Evolutionary conservation across 2,329 filamentous ascomycete species (phyloP).

Genomic region (Bipolaris sorokiniana): DNA sequence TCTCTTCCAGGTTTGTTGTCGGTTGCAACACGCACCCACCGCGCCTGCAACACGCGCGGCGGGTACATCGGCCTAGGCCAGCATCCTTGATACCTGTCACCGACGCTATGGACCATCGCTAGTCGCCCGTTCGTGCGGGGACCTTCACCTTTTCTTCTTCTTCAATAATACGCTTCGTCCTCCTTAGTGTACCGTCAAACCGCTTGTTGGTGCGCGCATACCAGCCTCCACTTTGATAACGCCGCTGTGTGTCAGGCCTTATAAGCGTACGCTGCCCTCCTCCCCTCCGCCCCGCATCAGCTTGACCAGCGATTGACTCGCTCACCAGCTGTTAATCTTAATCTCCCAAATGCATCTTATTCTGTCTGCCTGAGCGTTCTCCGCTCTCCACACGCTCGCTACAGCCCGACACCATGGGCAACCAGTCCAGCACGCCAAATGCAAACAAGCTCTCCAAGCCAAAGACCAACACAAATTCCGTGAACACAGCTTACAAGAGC

Average conservation of each 20-base stretch:
- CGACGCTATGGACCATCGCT: constrained; percentile 20
- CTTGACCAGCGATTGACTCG: constrained; percentile 14
- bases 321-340: constrained; percentile 11
- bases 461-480: constrained; percentile 46
- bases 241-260: constrained; percentile 8
- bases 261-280: constrained; percentile 23
- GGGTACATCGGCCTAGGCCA: no score
- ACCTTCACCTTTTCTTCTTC: constrained; percentile 18
- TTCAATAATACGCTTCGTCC: constrained; percentile 22
- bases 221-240: constrained; percentile 30
- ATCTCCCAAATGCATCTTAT: constrained; percentile 22
- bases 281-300: constrained; percentile 17
- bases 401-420: constrained; percentile 37
- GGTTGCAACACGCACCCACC: constrained; percentile 25
- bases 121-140: constrained; percentile 21
- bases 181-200: constrained; percentile 22
- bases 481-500: constrained; percentile 19
- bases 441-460: constrained; percentile 45
- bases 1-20: constrained; percentile 47
- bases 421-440: constrained; percentile 33
- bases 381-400: constrained; percentile 26
- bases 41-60: constrained; percentile 1
- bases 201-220: constrained; percentile 8
- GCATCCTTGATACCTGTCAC: constrained; percentile 21
- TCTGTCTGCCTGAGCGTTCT: constrained; percentile 22